A percentile compares a stretch with the other conserved stretches of the same genome.
Conservation (phyloP, 2,329 filamentous ascomycete genomes). For the Escovopsis sp. region DNA sequence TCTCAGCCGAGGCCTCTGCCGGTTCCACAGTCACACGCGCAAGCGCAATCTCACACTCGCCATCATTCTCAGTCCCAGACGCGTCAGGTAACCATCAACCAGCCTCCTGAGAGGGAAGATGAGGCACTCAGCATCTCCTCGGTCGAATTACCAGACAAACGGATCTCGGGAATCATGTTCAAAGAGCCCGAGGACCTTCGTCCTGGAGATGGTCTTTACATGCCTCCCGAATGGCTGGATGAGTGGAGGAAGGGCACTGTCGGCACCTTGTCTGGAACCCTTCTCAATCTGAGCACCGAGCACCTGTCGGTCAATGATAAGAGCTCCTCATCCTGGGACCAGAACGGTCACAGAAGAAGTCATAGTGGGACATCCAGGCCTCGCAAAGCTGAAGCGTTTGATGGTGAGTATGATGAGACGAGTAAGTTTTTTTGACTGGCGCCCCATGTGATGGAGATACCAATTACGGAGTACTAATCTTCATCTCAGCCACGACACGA, state of each 20-base stretch:
- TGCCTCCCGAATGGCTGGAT: conserved; percentile 45
- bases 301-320: conserved; percentile 23
- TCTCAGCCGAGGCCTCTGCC: no score
- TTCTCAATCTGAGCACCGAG: conserved; percentile 42
- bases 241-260: conserved; percentile 59
- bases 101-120: not conserved
- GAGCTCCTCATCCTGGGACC: conserved; percentile 64
- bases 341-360: conserved; percentile 30
- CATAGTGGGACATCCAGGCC: conserved; percentile 31
- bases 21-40: not conserved
- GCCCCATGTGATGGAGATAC: no score
- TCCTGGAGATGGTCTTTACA: conserved; percentile 42
- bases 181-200: conserved; percentile 26
- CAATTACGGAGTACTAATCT: not conserved
- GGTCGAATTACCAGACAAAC: conserved; percentile 6
- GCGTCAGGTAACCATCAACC: conserved; percentile 1
- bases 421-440: conserved; percentile 22
- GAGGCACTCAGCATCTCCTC: no score
- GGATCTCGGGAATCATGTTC: conserved; percentile 27
- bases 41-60: not conserved
- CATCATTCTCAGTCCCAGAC: not conserved
- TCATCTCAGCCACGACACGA: conserved; percentile 38
- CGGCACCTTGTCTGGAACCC: conserved; percentile 40
- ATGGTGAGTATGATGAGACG: conserved; percentile 51
- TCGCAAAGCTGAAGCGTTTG: conserved; percentile 48